Base-by-base conservation (phyloP, 2,329 filamentous ascomycete species). In the Thermoascus crustaceus region DNA sequence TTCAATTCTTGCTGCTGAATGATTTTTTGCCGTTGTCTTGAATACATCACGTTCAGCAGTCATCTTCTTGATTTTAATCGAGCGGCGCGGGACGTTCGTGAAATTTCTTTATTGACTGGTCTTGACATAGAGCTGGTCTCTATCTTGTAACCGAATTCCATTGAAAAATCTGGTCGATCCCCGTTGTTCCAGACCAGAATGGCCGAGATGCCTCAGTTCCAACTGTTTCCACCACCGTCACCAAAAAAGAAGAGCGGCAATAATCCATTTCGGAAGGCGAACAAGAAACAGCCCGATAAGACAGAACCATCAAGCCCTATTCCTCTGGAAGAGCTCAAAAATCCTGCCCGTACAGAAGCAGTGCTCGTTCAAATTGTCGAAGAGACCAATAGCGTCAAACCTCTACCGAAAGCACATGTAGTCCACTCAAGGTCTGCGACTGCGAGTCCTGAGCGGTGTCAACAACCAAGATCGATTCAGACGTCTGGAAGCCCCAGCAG, bases 171-270 rank as follows among this genome's bases (percentile, higher is more conserved):
- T n/a, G n/a, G n/a, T n/a, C n/a, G n/a, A n/a, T n/a, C n/a, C n/a
- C n/a, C n/a, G n/a, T n/a, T n/a, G n/a, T n/a, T n/a, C n/a, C n/a
- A n/a, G n/a, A n/a, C n/a, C n/a, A 29, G 16, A 9, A 4, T 16
- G 18, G 16, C 18, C 14, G 26, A 29, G 13, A 29, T 29, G 26
- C 18, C 40, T 47, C 57, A 62, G 37, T 65, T 65, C 32, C 61
- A 63, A 36, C 49, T 65, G 31, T 64, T 64, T 27, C 62, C 61
- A 11, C 45, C 57, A n/a, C 51, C 55, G 32, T 51, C 58, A 7
- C 47, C 52, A 7, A 51, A 53, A 42, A 39, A 42, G 30, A 49
- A 52, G 37, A 45, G 36, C 14, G 42, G 46, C 14, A 59, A 53
- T 36, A 60, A 63, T 32, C 54, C 58, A 1, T 60, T 61, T 40